Conservation (phyloP, 2,329 filamentous ascomycete species). For the Dendrostoma leiphaemia region DNA sequence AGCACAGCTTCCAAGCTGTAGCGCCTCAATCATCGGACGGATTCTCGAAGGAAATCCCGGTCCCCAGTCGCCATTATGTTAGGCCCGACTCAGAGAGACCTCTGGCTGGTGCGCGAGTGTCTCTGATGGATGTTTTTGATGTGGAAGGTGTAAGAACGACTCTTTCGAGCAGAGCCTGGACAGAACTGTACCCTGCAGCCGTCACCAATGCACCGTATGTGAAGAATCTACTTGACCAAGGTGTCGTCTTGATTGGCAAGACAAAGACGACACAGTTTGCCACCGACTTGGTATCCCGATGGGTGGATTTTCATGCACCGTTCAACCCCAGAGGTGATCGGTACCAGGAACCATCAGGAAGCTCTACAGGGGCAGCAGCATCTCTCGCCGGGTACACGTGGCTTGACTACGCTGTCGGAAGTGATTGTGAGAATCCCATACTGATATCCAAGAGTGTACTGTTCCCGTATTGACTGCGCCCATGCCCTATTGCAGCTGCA, state of each 20-base stretch:
- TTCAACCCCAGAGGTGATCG: conserved; percentile 30
- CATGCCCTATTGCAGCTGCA: background rate
- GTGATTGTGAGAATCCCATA: conserved; percentile 29
- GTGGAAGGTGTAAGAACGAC: conserved; percentile 51
- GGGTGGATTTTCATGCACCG: conserved; percentile 26
- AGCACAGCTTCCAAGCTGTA: conserved; percentile 31
- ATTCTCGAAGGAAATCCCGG: conserved; percentile 22
- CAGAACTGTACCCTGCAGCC: conserved; percentile 46
- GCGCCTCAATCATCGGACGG: conserved; percentile 26
- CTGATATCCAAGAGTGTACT: conserved; percentile 22
- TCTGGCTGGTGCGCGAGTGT: conserved; percentile 35
- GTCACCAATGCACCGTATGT: conserved; percentile 48
- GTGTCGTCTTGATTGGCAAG: conserved; percentile 55
- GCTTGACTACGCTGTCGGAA: conserved; percentile 24
- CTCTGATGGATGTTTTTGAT: conserved; percentile 33
- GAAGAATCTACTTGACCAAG: conserved; percentile 56
- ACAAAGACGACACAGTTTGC: conserved; percentile 48
- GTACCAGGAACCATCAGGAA: conserved; percentile 23
- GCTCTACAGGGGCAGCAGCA: conserved; percentile 22
- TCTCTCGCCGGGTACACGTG: conserved; percentile 24
- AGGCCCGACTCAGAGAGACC: conserved; percentile 24
- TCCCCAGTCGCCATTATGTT: conserved; percentile 17
- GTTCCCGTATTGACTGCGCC: background rate
- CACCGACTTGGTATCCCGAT: conserved; percentile 5
- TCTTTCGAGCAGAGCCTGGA: conserved; percentile 58